Conservation (phyloP, 257 asterid genomes). For the Catharanthus roseus region DNA sequence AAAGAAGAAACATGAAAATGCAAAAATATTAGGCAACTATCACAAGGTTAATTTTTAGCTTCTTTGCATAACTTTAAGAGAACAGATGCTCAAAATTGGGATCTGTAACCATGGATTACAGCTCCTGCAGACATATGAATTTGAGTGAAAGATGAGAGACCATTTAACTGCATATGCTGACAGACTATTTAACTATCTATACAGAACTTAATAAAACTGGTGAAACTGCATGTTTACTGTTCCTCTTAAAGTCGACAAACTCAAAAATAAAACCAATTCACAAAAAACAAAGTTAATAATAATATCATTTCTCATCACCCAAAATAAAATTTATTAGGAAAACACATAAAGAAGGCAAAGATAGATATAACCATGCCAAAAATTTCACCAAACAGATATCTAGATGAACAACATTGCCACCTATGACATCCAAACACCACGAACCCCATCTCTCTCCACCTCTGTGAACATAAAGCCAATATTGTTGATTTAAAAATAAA, state of each 20-base stretch:
- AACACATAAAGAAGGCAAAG: not conserved
- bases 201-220: not conserved
- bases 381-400: not conserved
- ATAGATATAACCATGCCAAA: not conserved
- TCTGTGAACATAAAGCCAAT: not conserved
- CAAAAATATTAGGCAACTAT: not conserved
- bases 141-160: not conserved
- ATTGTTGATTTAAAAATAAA: too few relatives aligned
- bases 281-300: not conserved
- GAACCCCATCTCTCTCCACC: not conserved
- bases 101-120: not conserved
- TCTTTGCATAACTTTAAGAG: too few relatives aligned
- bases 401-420: not conserved
- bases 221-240: not conserved
- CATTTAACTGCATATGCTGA: too few relatives aligned
- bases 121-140: not conserved
- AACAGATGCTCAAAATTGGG: not conserved
- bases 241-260: not conserved
- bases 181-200: too few relatives aligned
- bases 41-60: not conserved
- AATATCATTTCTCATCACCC: not conserved
- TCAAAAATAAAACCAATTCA: not conserved
- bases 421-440: not conserved
- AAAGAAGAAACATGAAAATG: not conserved
- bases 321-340: not conserved